Conservation (phyloP, 306 rosid genomes). For the Betula pendula region DNA sequence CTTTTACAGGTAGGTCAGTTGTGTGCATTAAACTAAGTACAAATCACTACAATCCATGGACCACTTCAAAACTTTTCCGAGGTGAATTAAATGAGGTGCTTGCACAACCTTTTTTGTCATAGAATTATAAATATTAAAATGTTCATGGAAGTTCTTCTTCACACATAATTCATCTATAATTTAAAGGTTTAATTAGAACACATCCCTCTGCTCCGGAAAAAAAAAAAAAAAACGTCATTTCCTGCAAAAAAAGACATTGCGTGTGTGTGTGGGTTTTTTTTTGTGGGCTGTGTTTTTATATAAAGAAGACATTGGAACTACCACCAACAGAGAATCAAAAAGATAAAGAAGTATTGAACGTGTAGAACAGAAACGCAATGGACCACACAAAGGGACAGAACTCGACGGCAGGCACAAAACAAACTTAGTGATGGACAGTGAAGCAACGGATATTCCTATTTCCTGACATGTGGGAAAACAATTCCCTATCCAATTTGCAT, state of each 20-base stretch:
- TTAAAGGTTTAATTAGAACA: background rate
- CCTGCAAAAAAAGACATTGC: background rate
- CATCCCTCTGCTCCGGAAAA: no score
- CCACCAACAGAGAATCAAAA: slow-evolving; percentile 14
- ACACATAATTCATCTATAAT: background rate
- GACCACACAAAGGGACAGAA: slow-evolving; percentile 25
- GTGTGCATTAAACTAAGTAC: background rate
- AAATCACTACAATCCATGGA: background rate
- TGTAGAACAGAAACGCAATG: slow-evolving; percentile 9
- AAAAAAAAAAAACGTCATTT: background rate
- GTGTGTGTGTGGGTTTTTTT: background rate
- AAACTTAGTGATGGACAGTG: background rate
- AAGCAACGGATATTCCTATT: background rate
- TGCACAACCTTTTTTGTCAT: background rate
- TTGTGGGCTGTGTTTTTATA: background rate
- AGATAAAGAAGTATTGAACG: slow-evolving; percentile 10
- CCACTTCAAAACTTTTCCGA: background rate
- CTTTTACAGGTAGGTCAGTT: background rate
- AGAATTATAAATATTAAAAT: background rate
- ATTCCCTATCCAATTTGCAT: no score
- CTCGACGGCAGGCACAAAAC: slow-evolving; percentile 27
- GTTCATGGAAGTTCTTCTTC: background rate
- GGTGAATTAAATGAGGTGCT: background rate
- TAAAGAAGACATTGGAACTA: slow-evolving; percentile 1
- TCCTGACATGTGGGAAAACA: background rate